Conservation (phyloP, 495 filamentous ascomycete genomes). For the Chaetomium fimeti region DNA sequence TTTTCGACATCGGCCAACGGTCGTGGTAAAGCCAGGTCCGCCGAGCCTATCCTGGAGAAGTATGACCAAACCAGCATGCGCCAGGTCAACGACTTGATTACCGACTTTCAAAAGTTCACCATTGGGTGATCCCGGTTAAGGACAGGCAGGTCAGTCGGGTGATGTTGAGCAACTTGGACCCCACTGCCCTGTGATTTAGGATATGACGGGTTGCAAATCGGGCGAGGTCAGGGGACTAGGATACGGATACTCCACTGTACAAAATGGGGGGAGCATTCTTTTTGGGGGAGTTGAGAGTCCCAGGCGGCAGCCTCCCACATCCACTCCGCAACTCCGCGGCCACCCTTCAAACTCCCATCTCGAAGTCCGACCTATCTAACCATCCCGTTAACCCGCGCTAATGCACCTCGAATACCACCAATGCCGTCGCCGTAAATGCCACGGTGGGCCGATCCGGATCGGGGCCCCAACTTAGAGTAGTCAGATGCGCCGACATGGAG, state of each 20-base stretch:
- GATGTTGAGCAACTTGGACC: not conserved
- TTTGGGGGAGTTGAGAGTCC: not conserved
- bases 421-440: constrained; percentile 24
- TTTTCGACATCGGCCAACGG: not conserved
- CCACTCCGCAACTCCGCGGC: constrained; percentile 21
- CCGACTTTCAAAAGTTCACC: constrained; percentile 30
- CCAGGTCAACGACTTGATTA: constrained; percentile 38
- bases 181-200: not conserved
- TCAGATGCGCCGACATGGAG: not conserved
- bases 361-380: not conserved
- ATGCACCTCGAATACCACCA: constrained; percentile 9
- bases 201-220: not conserved
- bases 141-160: not conserved
- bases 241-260: not conserved
- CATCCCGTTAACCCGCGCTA: constrained; percentile 29
- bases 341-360: constrained; percentile 5
- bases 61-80: constrained; percentile 41
- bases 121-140: constrained; percentile 17
- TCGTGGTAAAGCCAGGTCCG: constrained; percentile 17
- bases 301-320: constrained; percentile 23
- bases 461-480: not conserved
- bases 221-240: not conserved
- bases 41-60: constrained; percentile 34
- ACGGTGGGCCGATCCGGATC: constrained; percentile 26
- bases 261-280: not conserved